Evolutionary conservation across 2,329 filamentous ascomycete species (phyloP), one percentile per base, ranked within the genome.

Genomic region (Colletotrichum orbiculare): DNA sequence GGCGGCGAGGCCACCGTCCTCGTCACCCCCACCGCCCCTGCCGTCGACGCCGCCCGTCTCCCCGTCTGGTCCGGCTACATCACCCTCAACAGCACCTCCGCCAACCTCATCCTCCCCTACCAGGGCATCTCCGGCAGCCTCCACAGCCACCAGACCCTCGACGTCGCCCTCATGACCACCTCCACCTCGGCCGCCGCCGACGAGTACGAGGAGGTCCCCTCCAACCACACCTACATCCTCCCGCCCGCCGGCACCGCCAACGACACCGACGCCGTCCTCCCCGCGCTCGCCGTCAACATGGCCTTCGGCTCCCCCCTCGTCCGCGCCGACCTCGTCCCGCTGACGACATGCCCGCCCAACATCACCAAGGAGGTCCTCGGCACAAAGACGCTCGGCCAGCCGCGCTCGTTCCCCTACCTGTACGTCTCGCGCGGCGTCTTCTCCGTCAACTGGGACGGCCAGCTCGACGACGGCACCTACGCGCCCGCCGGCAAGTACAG

Each of bases 401-500:
- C 82, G n/a, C 72, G 74, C 12, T 74, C 71, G 25, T 82, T 80
- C 53, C 85, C 85, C 0, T 43, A 73, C 5, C 47, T 56, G 50
- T 67, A 53, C 61, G 71, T 73, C 41, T 68, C 78, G 17, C 77
- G 79, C 15, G 77, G 77, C 42, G 53, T 69, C 17, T 66, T 45
- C 47, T 9, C 58, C 38, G 42, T 73, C 6, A 55, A 62, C 0
- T 88, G 83, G 78, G 79, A 83, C 54, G 85, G 85, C 11, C 73
- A 75, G 56, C 73, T 87, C 6, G 75, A 75, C 0, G 78, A 82
- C 9, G 84, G 83, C 12, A 76, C 70, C 1, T 85, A 82, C 64
- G 84, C 79, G 2, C 80, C 83, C 0, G 75, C 78, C 0, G 85
- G 85, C 10, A 69, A 71, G 35, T 87, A 88, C 73, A 82, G 80